Evolutionary conservation across 164 flowering plant species (phyloP).

Genomic region (Saururus chinensis): DNA sequence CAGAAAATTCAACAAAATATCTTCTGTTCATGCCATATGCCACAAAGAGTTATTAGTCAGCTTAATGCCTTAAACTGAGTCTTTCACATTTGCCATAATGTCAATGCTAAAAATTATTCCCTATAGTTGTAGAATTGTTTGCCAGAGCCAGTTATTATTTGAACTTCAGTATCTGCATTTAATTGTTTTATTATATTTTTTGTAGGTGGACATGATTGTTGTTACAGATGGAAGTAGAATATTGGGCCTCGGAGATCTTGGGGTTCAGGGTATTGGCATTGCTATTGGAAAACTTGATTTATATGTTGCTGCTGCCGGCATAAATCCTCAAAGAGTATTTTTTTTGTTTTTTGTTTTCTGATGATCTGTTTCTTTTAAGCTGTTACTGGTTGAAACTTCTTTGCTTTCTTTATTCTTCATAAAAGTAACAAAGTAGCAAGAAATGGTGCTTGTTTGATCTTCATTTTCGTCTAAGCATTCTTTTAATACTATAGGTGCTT

Average conservation of each 20-base stretch:
- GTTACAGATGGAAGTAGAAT: conserved; percentile 99
- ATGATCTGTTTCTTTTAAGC: neutral
- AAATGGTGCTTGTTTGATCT: neutral
- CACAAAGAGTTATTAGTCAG: neutral
- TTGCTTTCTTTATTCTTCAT: neutral
- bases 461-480: neutral
- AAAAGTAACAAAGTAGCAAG: too few relatives aligned
- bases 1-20: too few relatives aligned
- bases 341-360: conserved; percentile 1
- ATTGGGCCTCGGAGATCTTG: conserved; percentile 97
- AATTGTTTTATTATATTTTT: neutral
- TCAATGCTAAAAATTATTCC: neutral
- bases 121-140: too few relatives aligned
- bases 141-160: neutral
- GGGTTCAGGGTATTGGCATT: conserved; percentile 96
- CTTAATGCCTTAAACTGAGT: too few relatives aligned
- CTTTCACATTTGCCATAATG: neutral
- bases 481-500: conserved; percentile 49
- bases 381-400: neutral
- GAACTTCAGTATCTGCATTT: neutral
- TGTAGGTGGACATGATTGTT: conserved; percentile 98
- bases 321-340: conserved; percentile 90
- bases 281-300: conserved; percentile 91
- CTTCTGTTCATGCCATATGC: neutral
- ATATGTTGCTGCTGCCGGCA: conserved; percentile 97